Conservation (phyloP, 148 eudicot species). For the Heliamphora exappendiculata region DNA sequence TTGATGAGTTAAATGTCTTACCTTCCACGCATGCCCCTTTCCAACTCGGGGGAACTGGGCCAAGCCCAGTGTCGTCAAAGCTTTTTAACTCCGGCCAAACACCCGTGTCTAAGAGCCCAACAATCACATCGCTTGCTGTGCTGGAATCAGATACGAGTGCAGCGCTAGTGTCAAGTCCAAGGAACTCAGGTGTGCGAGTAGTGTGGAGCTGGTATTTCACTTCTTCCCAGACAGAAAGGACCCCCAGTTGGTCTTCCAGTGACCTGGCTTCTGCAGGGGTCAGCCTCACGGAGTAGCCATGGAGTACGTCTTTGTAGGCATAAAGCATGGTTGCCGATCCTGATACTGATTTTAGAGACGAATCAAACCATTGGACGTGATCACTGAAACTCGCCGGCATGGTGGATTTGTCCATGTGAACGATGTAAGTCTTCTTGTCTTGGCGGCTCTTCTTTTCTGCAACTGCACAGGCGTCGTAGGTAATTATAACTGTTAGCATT, state of each 20-base stretch:
- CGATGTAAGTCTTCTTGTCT: constrained; percentile 55
- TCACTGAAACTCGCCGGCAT: constrained; percentile 51
- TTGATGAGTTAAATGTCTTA: constrained; percentile 37
- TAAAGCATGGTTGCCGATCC: constrained; percentile 53
- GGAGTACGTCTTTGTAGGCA: constrained; percentile 52
- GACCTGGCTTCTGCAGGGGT: constrained; percentile 46
- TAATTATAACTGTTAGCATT: constrained; percentile 26
- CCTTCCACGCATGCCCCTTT: constrained; percentile 66
- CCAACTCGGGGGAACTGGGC: constrained; percentile 65
- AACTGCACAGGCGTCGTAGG: constrained; percentile 14
- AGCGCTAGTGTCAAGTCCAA: constrained; percentile 45
- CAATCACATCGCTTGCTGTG: constrained; percentile 40
- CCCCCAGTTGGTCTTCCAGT: constrained; percentile 44
- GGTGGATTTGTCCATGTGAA: constrained; percentile 69
- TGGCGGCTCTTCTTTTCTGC: constrained; percentile 18
- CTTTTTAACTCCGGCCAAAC: constrained; percentile 77
- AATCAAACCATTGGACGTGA: constrained; percentile 61
- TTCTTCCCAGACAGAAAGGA: constrained; percentile 51
- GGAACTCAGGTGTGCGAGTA: constrained; percentile 70
- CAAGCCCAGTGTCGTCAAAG: constrained; percentile 58
- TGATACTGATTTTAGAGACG: constrained; percentile 50
- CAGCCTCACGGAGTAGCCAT: constrained; percentile 67
- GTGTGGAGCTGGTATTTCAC: constrained; percentile 63
- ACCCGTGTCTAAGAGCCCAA: constrained; percentile 80
- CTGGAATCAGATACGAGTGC: constrained; percentile 30